Evolutionary conservation across 2,329 filamentous ascomycete species (phyloP).

Genomic region (Blastomyces parvus): DNA sequence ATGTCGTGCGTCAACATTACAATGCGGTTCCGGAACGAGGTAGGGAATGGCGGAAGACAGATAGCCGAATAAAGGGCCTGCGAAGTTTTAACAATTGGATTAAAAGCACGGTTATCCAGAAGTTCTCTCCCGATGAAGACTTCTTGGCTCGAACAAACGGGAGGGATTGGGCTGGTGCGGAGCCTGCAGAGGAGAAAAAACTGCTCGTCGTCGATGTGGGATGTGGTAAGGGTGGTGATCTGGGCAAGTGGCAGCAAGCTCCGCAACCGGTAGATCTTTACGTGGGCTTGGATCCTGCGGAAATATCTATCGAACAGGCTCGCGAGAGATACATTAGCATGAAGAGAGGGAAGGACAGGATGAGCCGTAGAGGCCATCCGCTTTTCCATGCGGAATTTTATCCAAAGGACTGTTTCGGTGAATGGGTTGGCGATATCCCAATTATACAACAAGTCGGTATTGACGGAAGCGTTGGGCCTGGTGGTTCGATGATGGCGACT

Average conservation of each 20-base stretch:
- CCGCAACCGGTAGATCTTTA: constrained; percentile 88
- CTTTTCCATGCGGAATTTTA: constrained; percentile 81
- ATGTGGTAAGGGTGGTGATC: constrained; percentile 90
- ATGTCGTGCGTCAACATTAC: constrained; percentile 88
- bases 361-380: constrained; percentile 44
- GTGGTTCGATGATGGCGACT: constrained; percentile 46
- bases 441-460: constrained; percentile 83
- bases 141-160: constrained; percentile 47
- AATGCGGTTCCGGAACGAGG: constrained; percentile 91
- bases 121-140: constrained; percentile 77
- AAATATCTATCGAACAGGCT: constrained; percentile 85
- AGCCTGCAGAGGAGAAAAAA: constrained; percentile 38
- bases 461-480: constrained; percentile 56
- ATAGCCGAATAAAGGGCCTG: constrained; percentile 89
- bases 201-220: constrained; percentile 86
- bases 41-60: constrained; percentile 86
- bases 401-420: constrained; percentile 85
- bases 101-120: constrained; percentile 94
- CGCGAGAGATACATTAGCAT: constrained; percentile 71
- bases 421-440: constrained; percentile 69
- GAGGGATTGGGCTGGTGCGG: constrained; percentile 35
- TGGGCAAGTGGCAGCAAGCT: constrained; percentile 92
- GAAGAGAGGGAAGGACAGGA: constrained; percentile 41
- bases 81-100: constrained; percentile 98
- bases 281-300: constrained; percentile 85